Base-by-base conservation (phyloP, 2,329 filamentous ascomycete genomes). In the Xylariaceae sp. region DNA sequence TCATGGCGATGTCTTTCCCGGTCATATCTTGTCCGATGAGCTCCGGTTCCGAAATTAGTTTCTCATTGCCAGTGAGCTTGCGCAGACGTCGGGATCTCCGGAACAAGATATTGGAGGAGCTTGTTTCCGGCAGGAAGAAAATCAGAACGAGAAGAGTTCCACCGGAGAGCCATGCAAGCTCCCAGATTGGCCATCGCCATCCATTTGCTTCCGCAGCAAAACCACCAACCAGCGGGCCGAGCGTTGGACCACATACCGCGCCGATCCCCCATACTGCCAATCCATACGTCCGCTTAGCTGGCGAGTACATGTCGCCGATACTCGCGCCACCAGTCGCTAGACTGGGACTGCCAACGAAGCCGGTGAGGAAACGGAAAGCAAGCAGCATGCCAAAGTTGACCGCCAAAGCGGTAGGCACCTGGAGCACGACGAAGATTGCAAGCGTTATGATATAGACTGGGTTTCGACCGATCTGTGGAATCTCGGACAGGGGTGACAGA, bases 401-500 rank as follows among this genome's bases (percentile, higher is more conserved):
- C 1, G 78, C 78, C 0, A 84, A 63, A 0, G 79, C 77, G 0
- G 78, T 75, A 0, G 80, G 77, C 0, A 84, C 69, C 11, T 73
- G 74, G 0, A 86, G 66, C 10, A 83, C 71, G 19, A 83, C 75
- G 58, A 84, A 86, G 28, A 83, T 68, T 14, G 71, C 70, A 50
- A 84, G 76, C 0, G 80, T 79, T 50, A 79, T 61, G 31, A 84
- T 75, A 59, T 84, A 86, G 0, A 79, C 75, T 1, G 75, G 74
- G 50, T 81, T 85, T 1, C 83, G 73, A 3, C 83, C 82, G 48
- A 85, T 73, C 33, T 71, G 56, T 0, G 82, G 81, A 13, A 86
- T 76, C 63, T 87, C 83, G 41, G 72, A 76, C 34, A 86, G 61
- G 0, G 83, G 83, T 1, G 76, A 77, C 66, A 78, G 83, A 31